Base-by-base conservation (phyloP, 371 early-diverging fungal species). In the Phascolomyces articulosus region DNA sequence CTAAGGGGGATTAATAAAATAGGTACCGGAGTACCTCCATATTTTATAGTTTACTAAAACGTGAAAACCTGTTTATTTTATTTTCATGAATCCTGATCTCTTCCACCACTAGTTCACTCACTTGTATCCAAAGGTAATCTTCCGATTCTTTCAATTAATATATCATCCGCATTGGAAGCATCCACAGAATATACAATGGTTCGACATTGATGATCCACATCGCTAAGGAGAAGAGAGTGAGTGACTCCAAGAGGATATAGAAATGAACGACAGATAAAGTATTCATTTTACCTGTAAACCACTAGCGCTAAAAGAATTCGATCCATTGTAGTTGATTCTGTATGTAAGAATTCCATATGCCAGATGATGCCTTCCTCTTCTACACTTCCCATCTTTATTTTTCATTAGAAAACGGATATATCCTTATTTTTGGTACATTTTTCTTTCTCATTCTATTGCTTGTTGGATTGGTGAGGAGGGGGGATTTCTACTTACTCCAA, bases 261-360 rank as follows among this genome's bases (percentile, higher is more conserved):
- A n/a, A n/a, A n/a, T n/a, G n/a, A n/a, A n/a, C n/a, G n/a, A n/a
- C n/a, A n/a, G n/a, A n/a, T n/a, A n/a, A n/a, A n/a, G n/a, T n/a
- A n/a, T n/a, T n/a, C n/a, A n/a, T 21, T 61, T 62, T 69, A 79
- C 80, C 74, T 78, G 55, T 75, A 80, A 23, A 80, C 56, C 2
- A 74, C 62, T 9, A 72, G 21, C 9, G 72, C 70, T 23, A 80
- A 26, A 16, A 78, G 41, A 31, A 80, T 74, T n/a, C 67, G 74
- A 29, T 76, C 73, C 40, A 58, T 18, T 9, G 23, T 20, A 11
- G 28, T 18, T 15, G 64, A n/a, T 9, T 68, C 68, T 0, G 81
- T 75, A 26, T 78, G 58, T 15, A 80, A 55, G 55, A 80, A 80
- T n/a, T 78, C 78, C 78, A 80, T 75, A 40, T 80, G 81, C 78